Evolutionary conservation across 2,329 filamentous ascomycete genomes (phyloP), one percentile per base, ranked within the genome.

Genomic region (Leptographium wingfieldii): DNA sequence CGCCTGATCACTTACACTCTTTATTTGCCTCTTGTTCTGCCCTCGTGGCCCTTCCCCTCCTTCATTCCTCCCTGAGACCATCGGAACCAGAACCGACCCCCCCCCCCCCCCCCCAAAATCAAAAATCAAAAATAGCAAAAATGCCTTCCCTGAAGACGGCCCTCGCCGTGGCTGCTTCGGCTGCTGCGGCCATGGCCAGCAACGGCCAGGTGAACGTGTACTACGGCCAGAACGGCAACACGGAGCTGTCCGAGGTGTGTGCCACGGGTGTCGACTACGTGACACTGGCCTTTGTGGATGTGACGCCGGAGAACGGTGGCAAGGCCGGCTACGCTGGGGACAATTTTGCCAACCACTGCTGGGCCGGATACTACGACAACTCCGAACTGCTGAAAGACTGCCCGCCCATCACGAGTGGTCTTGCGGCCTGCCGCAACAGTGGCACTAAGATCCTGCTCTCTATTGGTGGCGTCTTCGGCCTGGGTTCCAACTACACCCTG

Each of bases 401-500:
- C 63, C 68, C 66, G 19, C 61, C 61, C 56, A 70, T 74, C 57
- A 67, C 68, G 19, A 64, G 65, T 22, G 73, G 73, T 43, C 69
- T 74, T 59, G 63, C 68, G 53, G 66, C 73, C 33, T 87, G 84
- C 69, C 82, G 86, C 68, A 63, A 68, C 5, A 70, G 78, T 60
- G 78, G 78, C 59, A 86, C 85, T 72, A 86, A 83, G 63, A 78
- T 87, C 58, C 70, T 86, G 51, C 74, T 87, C 31, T 86, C 84
- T 14, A 77, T 87, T 55, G 84, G 84, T 53, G 84, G 84, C 49
- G 79, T 63, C 12, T 71, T 64, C 55, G 61, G 61, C 7, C 29
- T 58, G 9, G 29, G 14, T 12, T 67, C 66, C 61, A 68, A 73
- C 68, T 75, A 75, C 64, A 67, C 68, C 16, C 57, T 75, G 49